Evolutionary conservation across 2,329 filamentous ascomycete species (phyloP), one percentile per base, ranked within the genome.

Genomic region (Lizonia empirigonia): DNA sequence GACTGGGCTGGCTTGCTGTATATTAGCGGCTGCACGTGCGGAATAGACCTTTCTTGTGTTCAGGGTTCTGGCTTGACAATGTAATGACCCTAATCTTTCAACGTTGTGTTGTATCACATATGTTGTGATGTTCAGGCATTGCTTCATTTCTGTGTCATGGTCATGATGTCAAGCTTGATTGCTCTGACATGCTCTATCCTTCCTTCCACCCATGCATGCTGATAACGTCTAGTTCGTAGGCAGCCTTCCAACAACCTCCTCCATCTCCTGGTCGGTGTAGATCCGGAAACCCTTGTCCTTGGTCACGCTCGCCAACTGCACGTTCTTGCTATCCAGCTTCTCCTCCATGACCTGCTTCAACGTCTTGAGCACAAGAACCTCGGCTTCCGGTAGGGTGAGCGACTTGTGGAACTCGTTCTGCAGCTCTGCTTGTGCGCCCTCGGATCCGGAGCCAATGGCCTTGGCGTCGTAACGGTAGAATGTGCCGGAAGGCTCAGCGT

Each of bases 281-380:
- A 99, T 97, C 79, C 91, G 88, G 83, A 99, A 99, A 49, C 94
- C 94, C 78, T 90, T 93, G 63, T 97, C 93, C 82, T 92, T 96
- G 58, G 94, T 99, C 50, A 99, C 94, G 72, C 93, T 97, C 45
- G 94, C 94, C 64, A 99, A 78, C 80, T 99, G 94, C 61, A 99
- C 94, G 72, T 99, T 99, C 85, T 99, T 99, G 59, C 91, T 85
- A 74, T 99, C 94, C 55, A 99, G 83, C 81, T 99, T 99, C 85
- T 99, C 94, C 79, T 99, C 94, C 94, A 99, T 99, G 64, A 99
- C 94, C 79, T 99, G 94, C 84, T 97, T 99, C 74, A 99, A 77
- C 29, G 94, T 99, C 85, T 97, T 97, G 70, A 99, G 81, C 42
- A 96, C 92, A 61, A 99, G 80, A 3, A 92, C 94, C 80, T 99